phyloP scores from a whole-genome alignment of 768 basidiomycete genomes.

The Collybiopsis confluens region DNA sequence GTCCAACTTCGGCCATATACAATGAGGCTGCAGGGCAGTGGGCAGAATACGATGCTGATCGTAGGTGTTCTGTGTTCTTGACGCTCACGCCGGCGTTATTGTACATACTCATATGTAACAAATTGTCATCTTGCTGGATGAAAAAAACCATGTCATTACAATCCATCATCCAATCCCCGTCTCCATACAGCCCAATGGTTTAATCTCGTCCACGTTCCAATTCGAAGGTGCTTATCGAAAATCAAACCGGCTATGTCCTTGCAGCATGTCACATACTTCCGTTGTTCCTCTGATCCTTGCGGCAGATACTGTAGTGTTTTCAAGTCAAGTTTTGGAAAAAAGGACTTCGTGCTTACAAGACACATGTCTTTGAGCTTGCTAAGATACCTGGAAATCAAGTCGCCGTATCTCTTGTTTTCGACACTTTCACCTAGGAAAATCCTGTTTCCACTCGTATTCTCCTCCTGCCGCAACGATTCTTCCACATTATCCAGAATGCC shows the following conservation, averaged over 20 bases:
- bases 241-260: not conserved
- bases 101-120: too few relatives aligned
- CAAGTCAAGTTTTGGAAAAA: not conserved
- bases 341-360: constrained; percentile 28
- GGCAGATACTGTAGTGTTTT: not conserved
- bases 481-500: constrained; percentile 44
- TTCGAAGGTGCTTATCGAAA: not conserved
- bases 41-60: too few relatives aligned
- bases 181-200: constrained; percentile 3
- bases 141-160: not conserved
- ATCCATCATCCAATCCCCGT: not conserved
- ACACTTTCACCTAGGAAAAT: constrained; percentile 4
- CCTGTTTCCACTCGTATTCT: constrained; percentile 16
- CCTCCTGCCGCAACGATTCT: constrained; percentile 25
- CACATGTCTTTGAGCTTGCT: constrained; percentile 47
- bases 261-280: not conserved
- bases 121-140: too few relatives aligned
- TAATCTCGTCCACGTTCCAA: not conserved
- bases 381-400: constrained; percentile 38
- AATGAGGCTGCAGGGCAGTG: too few relatives aligned
- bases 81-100: too few relatives aligned
- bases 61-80: too few relatives aligned
- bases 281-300: constrained; percentile 7
- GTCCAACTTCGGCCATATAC: too few relatives aligned
- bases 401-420: constrained; percentile 34